Conservation (phyloP, 306 rosid genomes). For the Rosa rugosa region DNA sequence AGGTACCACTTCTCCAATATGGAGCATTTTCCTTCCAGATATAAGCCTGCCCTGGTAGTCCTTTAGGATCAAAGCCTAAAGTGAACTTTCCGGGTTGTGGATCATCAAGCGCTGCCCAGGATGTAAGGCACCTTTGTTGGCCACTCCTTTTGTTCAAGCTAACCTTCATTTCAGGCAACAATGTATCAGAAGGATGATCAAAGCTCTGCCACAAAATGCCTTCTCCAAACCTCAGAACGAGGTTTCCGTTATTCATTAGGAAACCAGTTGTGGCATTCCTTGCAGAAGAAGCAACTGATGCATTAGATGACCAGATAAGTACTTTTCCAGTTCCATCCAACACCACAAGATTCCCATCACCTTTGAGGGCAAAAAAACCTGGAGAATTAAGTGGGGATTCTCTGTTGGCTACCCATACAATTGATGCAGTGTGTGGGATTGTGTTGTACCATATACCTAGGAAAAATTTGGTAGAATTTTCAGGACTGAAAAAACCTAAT, state of each 20-base stretch:
- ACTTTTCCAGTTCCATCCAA: not conserved
- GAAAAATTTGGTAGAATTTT: slow-evolving; percentile 52
- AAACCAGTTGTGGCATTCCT: not conserved
- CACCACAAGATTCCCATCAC: slow-evolving; percentile 16
- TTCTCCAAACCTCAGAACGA: not conserved
- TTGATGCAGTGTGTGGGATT: not conserved
- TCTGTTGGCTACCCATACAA: slow-evolving; percentile 32
- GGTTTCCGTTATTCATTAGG: slow-evolving; percentile 15
- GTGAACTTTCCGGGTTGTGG: not conserved
- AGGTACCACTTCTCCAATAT: not conserved
- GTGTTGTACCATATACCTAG: slow-evolving; percentile 30
- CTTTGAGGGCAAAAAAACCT: slow-evolving; percentile 16
- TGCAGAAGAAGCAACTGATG: not conserved
- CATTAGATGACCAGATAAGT: slow-evolving; percentile 10
- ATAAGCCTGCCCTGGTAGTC: not conserved
- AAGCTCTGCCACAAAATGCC: slow-evolving; percentile 23
- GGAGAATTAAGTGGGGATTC: too few relatives aligned
- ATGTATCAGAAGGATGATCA: slow-evolving; percentile 30
- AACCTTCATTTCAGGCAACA: slow-evolving; percentile 32
- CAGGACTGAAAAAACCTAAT: slow-evolving; percentile 56
- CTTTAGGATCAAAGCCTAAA: slow-evolving; percentile 4
- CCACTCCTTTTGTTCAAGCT: slow-evolving; percentile 1
- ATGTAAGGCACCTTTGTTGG: not conserved
- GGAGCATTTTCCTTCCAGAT: not conserved
- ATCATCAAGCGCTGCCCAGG: not conserved